Percentiles rank a stretch among this genome's conserved stretches.
Conservation (phyloP, 306 rosid genomes). For the Cicer arietinum region DNA sequence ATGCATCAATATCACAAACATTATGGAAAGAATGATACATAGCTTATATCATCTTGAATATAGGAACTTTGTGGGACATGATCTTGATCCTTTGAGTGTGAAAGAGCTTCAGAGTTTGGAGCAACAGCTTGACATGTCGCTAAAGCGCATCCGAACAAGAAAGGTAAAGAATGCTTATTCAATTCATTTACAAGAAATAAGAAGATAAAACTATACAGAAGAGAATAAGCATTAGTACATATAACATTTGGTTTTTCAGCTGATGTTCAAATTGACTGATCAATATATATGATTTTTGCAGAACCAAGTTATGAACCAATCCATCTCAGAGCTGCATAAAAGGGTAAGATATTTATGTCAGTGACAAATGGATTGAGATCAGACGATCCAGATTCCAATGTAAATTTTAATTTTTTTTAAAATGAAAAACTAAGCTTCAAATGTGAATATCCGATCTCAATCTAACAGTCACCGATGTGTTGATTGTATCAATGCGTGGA, state of each 20-base stretch:
- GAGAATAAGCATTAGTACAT: neutral
- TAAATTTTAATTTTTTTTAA: no score
- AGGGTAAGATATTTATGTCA: slow-evolving; percentile 55
- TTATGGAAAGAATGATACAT: slow-evolving; percentile 23
- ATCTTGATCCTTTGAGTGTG: slow-evolving; percentile 65
- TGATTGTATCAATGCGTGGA: no score
- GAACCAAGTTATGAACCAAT: slow-evolving; percentile 84
- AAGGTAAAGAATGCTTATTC: slow-evolving; percentile 63
- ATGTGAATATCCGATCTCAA: no score
- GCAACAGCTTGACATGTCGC: slow-evolving; percentile 78
- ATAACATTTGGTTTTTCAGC: neutral
- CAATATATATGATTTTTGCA: slow-evolving; percentile 48
- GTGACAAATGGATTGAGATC: no score
- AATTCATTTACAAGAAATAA: neutral
- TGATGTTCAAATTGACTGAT: neutral
- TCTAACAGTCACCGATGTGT: no score
- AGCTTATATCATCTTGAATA: slow-evolving; percentile 23
- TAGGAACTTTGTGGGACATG: slow-evolving; percentile 76
- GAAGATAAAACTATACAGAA: neutral
- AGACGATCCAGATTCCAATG: no score
- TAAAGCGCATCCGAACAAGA: slow-evolving; percentile 79
- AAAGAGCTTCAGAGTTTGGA: slow-evolving; percentile 89
- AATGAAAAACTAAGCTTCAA: no score
- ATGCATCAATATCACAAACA: slow-evolving; percentile 17
- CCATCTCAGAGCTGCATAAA: slow-evolving; percentile 71